A percentile compares a stretch with the other conserved stretches of the same genome.
Evolutionary conservation across 2,329 filamentous ascomycete genomes (phyloP).

Genomic region (Cytospora schulzeri): DNA sequence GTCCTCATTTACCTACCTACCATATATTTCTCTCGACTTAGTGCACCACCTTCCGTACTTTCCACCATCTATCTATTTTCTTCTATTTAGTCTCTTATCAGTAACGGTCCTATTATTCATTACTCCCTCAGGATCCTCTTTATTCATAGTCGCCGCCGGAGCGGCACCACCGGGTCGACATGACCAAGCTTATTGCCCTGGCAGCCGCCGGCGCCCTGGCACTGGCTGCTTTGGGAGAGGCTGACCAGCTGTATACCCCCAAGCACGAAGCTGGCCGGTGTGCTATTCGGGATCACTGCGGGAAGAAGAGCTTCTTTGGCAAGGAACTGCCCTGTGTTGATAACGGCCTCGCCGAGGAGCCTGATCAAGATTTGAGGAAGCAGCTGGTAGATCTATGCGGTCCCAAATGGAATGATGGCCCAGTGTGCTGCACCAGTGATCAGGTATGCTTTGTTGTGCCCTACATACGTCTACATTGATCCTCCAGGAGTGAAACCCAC

Average conservation of each 20-base stretch:
- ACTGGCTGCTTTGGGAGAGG: conserved; percentile 36
- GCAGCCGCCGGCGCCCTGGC: conserved; percentile 39
- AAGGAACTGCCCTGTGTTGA: conserved; percentile 90
- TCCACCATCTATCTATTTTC: not conserved
- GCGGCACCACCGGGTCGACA: conserved; percentile 30
- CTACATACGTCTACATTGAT: not conserved
- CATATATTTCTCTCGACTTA: not conserved
- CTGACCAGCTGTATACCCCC: conserved; percentile 45
- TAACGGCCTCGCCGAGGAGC: conserved; percentile 78
- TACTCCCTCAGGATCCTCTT: not conserved
- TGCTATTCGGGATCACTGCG: conserved; percentile 88
- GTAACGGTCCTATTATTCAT: not conserved
- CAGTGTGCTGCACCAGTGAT: conserved; percentile 81
- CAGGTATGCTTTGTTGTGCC: conserved; percentile 59
- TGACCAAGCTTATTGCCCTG: conserved; percentile 43
- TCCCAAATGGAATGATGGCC: conserved; percentile 77
- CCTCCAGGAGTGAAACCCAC: not conserved
- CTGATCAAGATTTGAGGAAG: conserved; percentile 69
- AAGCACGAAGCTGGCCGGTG: conserved; percentile 87
- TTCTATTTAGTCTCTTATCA: not conserved
- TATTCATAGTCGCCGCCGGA: conserved; percentile 21
- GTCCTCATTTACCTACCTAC: no score
- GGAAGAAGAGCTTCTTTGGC: conserved; percentile 87
- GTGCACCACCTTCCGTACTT: not conserved
- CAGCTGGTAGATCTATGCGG: conserved; percentile 87